phyloP scores from a whole-genome alignment of 2,329 filamentous ascomycete species.

The Verticillium zaregamsianum region DNA sequence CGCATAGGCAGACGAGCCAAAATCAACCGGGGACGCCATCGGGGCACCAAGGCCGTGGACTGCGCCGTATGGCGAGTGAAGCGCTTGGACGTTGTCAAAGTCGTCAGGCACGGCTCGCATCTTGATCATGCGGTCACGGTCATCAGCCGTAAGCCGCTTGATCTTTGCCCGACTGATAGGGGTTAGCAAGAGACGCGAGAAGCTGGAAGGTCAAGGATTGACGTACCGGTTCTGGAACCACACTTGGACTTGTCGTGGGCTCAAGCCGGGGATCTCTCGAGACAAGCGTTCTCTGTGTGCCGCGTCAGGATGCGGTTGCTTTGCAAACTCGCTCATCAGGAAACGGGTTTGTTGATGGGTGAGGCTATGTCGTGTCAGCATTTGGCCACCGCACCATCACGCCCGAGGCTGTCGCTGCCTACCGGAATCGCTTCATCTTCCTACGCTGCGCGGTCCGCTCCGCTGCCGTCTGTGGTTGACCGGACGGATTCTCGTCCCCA shows the following conservation, averaged over 20 bases:
- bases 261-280: constrained; percentile 85
- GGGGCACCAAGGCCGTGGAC: constrained; percentile 48
- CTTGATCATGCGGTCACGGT: constrained; percentile 67
- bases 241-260: constrained; percentile 89
- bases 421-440: constrained; percentile 81
- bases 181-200: constrained; percentile 11
- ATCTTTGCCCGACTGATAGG: constrained; percentile 60
- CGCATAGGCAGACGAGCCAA: constrained; percentile 44
- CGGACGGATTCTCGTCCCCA: constrained; percentile 35
- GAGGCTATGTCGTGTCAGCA: constrained; percentile 55
- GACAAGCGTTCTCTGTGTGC: constrained; percentile 84
- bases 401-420: constrained; percentile 17
- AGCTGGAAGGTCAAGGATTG: constrained; percentile 2
- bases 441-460: constrained; percentile 54
- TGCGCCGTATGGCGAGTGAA: constrained; percentile 64
- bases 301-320: constrained; percentile 90
- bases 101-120: constrained; percentile 68
- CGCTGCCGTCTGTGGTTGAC: constrained; percentile 47
- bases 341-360: constrained; percentile 97
- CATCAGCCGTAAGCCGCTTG: constrained; percentile 66
- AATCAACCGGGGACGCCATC: constrained; percentile 44
- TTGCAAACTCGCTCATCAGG: constrained; percentile 93
- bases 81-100: constrained; percentile 65
- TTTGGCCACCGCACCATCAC: background rate
- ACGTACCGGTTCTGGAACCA: constrained; percentile 96